A percentile compares a stretch with the other conserved stretches of the same genome.
Conservation (phyloP, 106 monocot genomes). For the Phalaenopsis aphrodite region DNA sequence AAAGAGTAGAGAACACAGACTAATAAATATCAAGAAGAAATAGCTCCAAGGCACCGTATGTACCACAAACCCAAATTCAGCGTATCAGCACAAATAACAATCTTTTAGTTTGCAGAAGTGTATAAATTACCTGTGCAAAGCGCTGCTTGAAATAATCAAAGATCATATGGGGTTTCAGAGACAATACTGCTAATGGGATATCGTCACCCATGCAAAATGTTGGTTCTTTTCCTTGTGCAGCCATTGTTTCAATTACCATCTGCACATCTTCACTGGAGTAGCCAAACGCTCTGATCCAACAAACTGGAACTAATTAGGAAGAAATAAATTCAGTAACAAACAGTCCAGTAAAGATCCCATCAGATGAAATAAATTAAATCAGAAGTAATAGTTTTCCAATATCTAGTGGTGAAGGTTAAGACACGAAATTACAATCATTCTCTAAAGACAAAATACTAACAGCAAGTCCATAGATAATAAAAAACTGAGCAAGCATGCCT, state of each 20-base stretch:
- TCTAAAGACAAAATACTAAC: too few relatives aligned
- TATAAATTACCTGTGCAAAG: constrained; percentile 76
- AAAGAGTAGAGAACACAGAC: too few relatives aligned
- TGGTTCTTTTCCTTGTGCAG: constrained; percentile 96
- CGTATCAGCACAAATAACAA: not conserved
- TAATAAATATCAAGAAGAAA: not conserved
- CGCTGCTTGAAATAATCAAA: constrained; percentile 99
- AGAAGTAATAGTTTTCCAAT: too few relatives aligned
- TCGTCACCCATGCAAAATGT: constrained; percentile 99
- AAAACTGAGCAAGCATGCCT: too few relatives aligned
- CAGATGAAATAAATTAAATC: too few relatives aligned
- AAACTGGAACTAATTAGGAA: not conserved
- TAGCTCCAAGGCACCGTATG: not conserved
- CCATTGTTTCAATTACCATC: constrained; percentile 99
- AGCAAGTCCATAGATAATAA: too few relatives aligned
- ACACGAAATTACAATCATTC: too few relatives aligned
- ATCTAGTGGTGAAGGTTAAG: too few relatives aligned
- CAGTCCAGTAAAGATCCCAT: not conserved
- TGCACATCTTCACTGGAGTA: constrained; percentile 99
- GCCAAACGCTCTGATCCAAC: constrained; percentile 73
- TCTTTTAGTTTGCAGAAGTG: not conserved
- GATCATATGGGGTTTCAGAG: constrained; percentile 84
- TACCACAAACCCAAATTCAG: not conserved
- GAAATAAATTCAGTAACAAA: not conserved
- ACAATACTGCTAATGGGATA: constrained; percentile 83